Base-by-base conservation (phyloP, 306 rosid species). In the Vigna unguiculata region DNA sequence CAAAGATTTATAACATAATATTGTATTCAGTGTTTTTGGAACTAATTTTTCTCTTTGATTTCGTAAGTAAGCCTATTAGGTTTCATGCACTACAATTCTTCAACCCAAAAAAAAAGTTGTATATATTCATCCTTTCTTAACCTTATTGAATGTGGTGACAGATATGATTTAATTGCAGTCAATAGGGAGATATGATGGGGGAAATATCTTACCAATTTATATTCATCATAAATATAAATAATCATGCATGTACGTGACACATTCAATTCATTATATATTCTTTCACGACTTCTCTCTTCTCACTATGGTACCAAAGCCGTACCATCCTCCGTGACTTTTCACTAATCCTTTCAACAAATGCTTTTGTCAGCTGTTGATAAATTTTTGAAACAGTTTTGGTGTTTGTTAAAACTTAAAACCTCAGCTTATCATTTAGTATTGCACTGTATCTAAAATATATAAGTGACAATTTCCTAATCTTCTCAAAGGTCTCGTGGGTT, bases 401-500 rank as follows among this genome's bases (percentile, higher is more conserved):
- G 19, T 41, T 48, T 41, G 19, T 64, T 48, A 71, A 58, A 34
- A 40, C 20, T 71, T 57, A 40, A 49, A 40, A 65, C 47, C 60
- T 60, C 80, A 17, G 40, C 32, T 80, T 52, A 51, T 81, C 36
- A 45, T 80, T 21, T 72, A 52, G 36, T 20, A 40, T 49, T 34
- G 41, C 52, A 13, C 22, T 41, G 53, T 60, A 45, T 41, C 32
- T 24, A 67, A 76, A 28, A 43, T 13, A 69, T 30, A 60, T 58
- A 17, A 38, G 47, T 77, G 58, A 78, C 53, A 72, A 43, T 34
- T 76, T 30, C 67, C 49, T 84, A 11, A 66, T 71, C 60, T 81
- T 76, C 71, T 77, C 83, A 22, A 76, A 92, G 98, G 94, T 82
- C 81, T 61, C 89, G 4, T 17, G 91, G 91, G 65, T 85, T 90